phyloP scores from a whole-genome alignment of 177 flowering plant species.

The Vitis hybrid region DNA sequence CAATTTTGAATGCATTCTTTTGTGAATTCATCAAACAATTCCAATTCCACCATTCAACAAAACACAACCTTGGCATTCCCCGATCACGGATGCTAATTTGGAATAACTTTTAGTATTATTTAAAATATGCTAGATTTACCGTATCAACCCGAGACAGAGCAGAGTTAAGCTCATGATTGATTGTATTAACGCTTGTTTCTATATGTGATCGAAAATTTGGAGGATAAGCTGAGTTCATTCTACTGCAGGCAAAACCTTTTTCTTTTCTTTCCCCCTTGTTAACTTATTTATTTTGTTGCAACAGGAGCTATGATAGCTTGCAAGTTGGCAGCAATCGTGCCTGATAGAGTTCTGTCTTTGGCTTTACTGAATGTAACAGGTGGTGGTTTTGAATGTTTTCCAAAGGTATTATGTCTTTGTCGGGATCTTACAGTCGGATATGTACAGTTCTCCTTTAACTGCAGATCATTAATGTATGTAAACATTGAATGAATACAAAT shows the following conservation, averaged over 20 bases:
- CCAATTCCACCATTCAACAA: too few relatives aligned
- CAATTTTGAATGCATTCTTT: too few relatives aligned
- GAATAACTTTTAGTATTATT: too few relatives aligned
- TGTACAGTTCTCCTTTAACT: background rate
- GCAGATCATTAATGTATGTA: background rate
- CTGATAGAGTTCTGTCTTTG: slow-evolving; percentile 76
- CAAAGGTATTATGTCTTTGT: slow-evolving; percentile 56
- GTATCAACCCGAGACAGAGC: too few relatives aligned
- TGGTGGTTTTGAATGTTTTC: slow-evolving; percentile 90
- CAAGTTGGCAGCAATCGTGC: slow-evolving; percentile 86
- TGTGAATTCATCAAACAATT: too few relatives aligned
- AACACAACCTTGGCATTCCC: too few relatives aligned
- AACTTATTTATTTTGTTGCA: slow-evolving; percentile 6
- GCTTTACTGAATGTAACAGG: slow-evolving; percentile 93
- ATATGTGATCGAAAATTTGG: background rate
- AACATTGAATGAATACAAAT: background rate
- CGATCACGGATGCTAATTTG: too few relatives aligned
- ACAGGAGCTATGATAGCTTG: slow-evolving; percentile 96
- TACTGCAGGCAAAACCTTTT: background rate
- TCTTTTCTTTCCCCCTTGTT: background rate
- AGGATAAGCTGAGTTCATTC: background rate
- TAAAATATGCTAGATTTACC: too few relatives aligned
- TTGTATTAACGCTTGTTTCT: background rate
- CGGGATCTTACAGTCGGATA: background rate
- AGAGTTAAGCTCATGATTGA: too few relatives aligned